Evolutionary conservation across 2,329 filamentous ascomycete genomes (phyloP), one percentile per base, ranked within the genome.

Genomic region (Fusarium nisikadoi): DNA sequence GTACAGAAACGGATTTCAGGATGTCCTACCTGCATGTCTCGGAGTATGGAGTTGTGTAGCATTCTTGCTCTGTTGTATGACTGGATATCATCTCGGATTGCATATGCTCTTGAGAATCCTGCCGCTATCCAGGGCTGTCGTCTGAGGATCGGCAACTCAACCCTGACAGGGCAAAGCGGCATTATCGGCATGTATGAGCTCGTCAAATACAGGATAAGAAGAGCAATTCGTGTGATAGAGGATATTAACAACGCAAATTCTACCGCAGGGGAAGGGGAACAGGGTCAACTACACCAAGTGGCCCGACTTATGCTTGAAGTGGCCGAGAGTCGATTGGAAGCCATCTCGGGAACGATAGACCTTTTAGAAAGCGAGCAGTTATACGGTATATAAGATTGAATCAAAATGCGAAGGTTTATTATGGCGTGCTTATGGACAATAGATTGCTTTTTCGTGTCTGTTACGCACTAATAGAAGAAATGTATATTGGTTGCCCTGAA

Each of bases 231-330:
- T 6, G 5, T 27, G 8, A 36, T 52, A 16, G 9, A 12, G 6
- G 8, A 20, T 17, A 20, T 52, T 0, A 36, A 20, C 3, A 35
- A 4, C 8, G 14, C 12, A 16, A 14, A 8, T 13, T 1, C 2
- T 4, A 20, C 17, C 0, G 3, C 16, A 2, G 13, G 23, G 2
- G 12, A 27, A 2, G n/a, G n/a, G 9, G 13, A 16, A 1, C 17
- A 2, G 2, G 12, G 13, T 12, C 23, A 8, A 27, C 6, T 25
- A 4, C 25, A 52, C 13, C 19, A 14, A 27, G 25, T 25, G 17
- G 9, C 23, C 17, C 8, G 19, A 11, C 12, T 6, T 11, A 8
- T 52, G 47, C 17, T 52, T 6, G n/a, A 36, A 36, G 3, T 6
- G 9, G 17, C 31, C 20, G 31, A 14, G 8, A 36, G 47, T 52